Evolutionary conservation across 306 rosid species (phyloP), one percentile per base, ranked within the genome.

Genomic region (Glycyrrhiza uralensis): DNA sequence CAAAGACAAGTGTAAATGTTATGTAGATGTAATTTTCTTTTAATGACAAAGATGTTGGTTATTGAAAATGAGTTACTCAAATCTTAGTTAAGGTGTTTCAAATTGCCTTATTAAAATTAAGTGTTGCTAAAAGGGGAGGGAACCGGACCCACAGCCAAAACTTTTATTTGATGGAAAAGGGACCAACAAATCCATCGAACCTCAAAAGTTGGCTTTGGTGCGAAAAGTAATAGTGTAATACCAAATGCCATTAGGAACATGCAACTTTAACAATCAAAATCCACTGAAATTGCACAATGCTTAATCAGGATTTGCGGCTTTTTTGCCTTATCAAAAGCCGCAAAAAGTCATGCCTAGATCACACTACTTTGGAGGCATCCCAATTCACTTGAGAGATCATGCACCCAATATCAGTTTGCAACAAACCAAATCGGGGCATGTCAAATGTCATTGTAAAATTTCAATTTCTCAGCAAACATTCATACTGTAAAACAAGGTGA

Each of bases 131-230:
- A 82, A 77, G 85, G 74, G 61, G 81, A 77, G 85, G 74, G 61
- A 33, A 51, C 56, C 51, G 38, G 73, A 68, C 88, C 79, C 77
- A 72, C 62, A 29, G 6, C 33, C 67, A 56, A 39, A 61, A 42
- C 67, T 73, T 50, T 56, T 44, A 36, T 30, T 47, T 57, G 32
- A 71, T 35, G 52, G 50, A 49, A 79, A 68, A 71, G 80, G 63
- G 55, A 19, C 74, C 79, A 76, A 80, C 82, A 71, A 75, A 71
- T 75, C 84, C 89, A 76, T 71, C 20, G 72, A 85, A 75, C 82
- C 85, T 61, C 70, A 64, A 84, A 82, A 88, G 86, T 79, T 76
- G 75, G 82, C 72, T 87, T 84, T 72, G 76, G 80, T 80, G 52
- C 62, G 28, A 76, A 80, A 86, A 81, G 76, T 52, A 77, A 54